A percentile compares a stretch with the other conserved stretches of the same genome.
These are phyloP conservation scores for Talaromyces sp. DNA, from an alignment of 2,329 filamentous ascomycete species.

Conservation along the genomic window DNA sequence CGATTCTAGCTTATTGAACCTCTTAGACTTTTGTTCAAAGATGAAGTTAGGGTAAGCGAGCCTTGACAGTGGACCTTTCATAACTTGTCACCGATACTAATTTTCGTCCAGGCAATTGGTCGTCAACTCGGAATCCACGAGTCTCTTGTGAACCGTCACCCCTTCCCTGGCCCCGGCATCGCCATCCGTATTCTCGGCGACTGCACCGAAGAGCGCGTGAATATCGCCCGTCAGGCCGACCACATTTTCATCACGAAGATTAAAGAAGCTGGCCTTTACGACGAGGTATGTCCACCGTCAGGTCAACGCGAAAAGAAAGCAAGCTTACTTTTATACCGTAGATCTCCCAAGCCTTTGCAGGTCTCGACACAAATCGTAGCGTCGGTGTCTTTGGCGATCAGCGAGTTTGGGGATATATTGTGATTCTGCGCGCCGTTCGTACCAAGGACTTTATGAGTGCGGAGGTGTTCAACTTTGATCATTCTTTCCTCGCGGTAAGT, in stretches of 20 bases:
- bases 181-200: slow-evolving; percentile 63
- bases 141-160: slow-evolving; percentile 74
- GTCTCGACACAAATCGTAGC: slow-evolving; percentile 51
- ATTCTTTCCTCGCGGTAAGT: slow-evolving; percentile 51
- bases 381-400: slow-evolving; percentile 54
- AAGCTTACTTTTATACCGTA: slow-evolving; percentile 30
- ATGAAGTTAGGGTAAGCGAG: slow-evolving; percentile 48
- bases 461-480: slow-evolving; percentile 63
- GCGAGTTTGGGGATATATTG: slow-evolving; percentile 60
- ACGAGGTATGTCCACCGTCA: slow-evolving; percentile 18
- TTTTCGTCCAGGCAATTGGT: slow-evolving; percentile 55
- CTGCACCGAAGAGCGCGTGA: slow-evolving; percentile 72
- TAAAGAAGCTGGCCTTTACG: slow-evolving; percentile 43
- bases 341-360: slow-evolving; percentile 67
- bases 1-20: slow-evolving; percentile 62
- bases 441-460: slow-evolving; percentile 70
- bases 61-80: too few relatives aligned
- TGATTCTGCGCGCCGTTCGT: slow-evolving; percentile 58
- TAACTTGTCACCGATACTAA: not conserved
- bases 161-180: slow-evolving; percentile 64
- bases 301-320: not conserved
- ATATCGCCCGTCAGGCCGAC: slow-evolving; percentile 54
- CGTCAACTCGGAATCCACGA: slow-evolving; percentile 67
- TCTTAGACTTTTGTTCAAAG: slow-evolving; percentile 76
- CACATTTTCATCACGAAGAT: slow-evolving; percentile 47